Evolutionary conservation across 73 alveolate genomes (phyloP).

Genomic region (Paramecium biaurelia): DNA sequence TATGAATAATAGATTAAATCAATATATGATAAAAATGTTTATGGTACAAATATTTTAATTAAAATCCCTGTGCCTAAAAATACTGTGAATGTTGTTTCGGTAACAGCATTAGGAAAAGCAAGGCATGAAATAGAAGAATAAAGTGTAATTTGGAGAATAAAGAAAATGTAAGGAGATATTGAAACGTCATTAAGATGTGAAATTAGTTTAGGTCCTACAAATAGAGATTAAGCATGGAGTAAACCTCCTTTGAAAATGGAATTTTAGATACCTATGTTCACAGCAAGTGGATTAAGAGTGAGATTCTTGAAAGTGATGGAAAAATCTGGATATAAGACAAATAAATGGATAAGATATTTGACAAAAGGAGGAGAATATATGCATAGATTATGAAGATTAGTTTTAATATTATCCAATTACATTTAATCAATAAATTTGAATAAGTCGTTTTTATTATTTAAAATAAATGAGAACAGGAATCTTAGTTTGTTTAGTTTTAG

Average conservation of each 20-base stretch:
- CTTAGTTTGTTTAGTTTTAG: neutral
- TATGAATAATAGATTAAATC: slow-evolving; percentile 79
- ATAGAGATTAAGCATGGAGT: slow-evolving; percentile 82
- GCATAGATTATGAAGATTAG: slow-evolving; percentile 81
- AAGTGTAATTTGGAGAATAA: slow-evolving; percentile 88
- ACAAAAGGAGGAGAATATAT: slow-evolving; percentile 94
- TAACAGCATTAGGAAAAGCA: slow-evolving; percentile 93
- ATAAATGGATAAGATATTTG: slow-evolving; percentile 93
- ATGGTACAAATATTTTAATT: slow-evolving; percentile 84
- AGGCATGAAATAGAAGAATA: slow-evolving; percentile 90
- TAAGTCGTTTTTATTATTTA: slow-evolving; percentile 4
- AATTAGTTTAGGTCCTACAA: slow-evolving; percentile 69
- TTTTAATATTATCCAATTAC: neutral
- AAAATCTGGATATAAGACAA: slow-evolving; percentile 86
- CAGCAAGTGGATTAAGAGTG: slow-evolving; percentile 95
- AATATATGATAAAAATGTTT: slow-evolving; percentile 84
- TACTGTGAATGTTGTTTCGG: slow-evolving; percentile 80
- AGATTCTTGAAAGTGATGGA: slow-evolving; percentile 90
- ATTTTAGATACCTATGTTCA: slow-evolving; percentile 94
- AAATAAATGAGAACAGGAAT: neutral
- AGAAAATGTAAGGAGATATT: slow-evolving; percentile 78
- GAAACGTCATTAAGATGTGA: slow-evolving; percentile 76
- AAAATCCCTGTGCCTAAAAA: slow-evolving; percentile 90
- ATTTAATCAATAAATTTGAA: neutral
- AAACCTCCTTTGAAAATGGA: slow-evolving; percentile 92